Evolutionary conservation across 495 filamentous ascomycete species (phyloP), one percentile per base, ranked within the genome.

Genomic region (Margaritispora aquatica): DNA sequence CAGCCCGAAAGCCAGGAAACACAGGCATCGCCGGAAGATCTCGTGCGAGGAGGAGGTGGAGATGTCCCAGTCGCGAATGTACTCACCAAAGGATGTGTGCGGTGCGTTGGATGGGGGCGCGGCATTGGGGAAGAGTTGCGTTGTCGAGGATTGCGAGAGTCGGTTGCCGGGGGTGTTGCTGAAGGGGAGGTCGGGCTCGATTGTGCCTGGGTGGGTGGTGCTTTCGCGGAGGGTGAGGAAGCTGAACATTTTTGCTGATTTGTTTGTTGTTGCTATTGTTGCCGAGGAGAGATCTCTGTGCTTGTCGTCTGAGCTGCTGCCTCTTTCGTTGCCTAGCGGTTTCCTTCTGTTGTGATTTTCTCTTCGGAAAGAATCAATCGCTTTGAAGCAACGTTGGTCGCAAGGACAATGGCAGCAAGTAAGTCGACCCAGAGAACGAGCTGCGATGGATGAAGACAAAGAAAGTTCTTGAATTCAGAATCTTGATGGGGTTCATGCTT

Each of bases 211-310:
- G 8, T 13, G 41, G 24, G 55, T 23, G 1, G 50, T 31, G 47
- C 48, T 44, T 27, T 60, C 31, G 27, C 46, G 53, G 53, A 56
- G 47, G 11, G 47, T 20, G 47, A 61, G 34, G 51, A 36, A 54
- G 34, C 24, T 23, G 41, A 50, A 31, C 58, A 60, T 60, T 15
- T 48, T 24, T 24, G 15, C 3, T 10, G 38, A 3, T 44, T n/a
- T 13, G 5, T 34, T 5, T 34, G 29, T 5, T 34, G 29, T 34
- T 34, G 5, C 13, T 5, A 5, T 5, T 34, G 29, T 34, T 34
- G 29, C 29, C 5, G 13, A 34, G 29, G 5, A n/a, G n/a, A n/a
- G n/a, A n/a, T n/a, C n/a, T n/a, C n/a, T n/a, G n/a, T n/a, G n/a
- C n/a, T n/a, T n/a, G n/a, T n/a, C n/a, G n/a, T n/a, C n/a, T n/a